Evolutionary conservation across 2,329 filamentous ascomycete genomes (phyloP), one percentile per base, ranked within the genome.

Genomic region (Pestalotiopsis sp.): DNA sequence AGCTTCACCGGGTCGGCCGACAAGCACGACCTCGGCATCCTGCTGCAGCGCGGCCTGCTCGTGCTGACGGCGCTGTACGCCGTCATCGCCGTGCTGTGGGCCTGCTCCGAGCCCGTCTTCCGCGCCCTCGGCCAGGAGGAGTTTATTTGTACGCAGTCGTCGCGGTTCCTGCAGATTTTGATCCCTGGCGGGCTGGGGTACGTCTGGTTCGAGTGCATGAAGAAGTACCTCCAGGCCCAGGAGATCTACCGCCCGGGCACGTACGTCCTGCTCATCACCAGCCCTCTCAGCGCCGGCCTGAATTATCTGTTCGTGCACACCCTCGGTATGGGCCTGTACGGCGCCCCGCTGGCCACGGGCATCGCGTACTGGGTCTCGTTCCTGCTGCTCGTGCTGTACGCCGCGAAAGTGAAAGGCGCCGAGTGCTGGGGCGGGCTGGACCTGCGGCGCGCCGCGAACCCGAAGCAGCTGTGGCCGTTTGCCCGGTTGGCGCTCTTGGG

Each of bases 351-450:
- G 7, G 94, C 94, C 2, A 96, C 93, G 0, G 92, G 93, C 1
- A 90, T 97, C 67, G 91, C 92, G 1, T 97, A 97, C 83, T 97
- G 94, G 94, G 81, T 90, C 0, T 95, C 93, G 0, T 97, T 97
- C 78, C 76, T 91, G 3, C 86, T 95, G 0, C 85, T 97, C 0
- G 86, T 95, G 0, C 86, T 89, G 11, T 97, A 97, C 76, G 85
- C 92, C 1, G 84, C 86, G 14, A 93, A 93, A 68, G 81, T 96
- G 31, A 84, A 85, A 12, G 93, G 94, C 4, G 88, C 85, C 68
- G 89, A 92, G 73, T 94, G 93, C 79, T 97, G 94, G 94, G 92
- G 91, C 60, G 94, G 94, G 0, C 90, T 86, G 1, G 77, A 90
- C 78, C 88, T 88, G 6, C 84, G 85, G 4, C 86, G 85, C 62